A percentile compares a stretch with the other conserved stretches of the same genome.
These are phyloP conservation scores for Pyricularia sp. DNA, from an alignment of 2,329 filamentous ascomycete genomes.

Conservation along the genomic window DNA sequence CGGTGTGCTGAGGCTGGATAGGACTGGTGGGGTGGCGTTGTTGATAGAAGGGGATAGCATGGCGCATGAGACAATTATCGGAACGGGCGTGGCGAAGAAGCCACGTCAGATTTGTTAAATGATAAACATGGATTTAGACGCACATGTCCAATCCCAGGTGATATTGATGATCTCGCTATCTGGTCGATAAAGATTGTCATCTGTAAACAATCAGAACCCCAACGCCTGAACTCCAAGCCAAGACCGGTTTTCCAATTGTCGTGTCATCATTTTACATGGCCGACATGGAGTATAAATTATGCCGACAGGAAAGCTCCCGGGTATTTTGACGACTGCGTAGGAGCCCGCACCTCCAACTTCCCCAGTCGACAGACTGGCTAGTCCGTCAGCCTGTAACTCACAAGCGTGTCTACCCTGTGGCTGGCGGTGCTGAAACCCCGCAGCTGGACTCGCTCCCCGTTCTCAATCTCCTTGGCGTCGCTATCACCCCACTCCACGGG, in stretches of 20 bases:
- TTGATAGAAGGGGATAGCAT: neutral
- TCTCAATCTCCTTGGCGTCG: conserved; percentile 90
- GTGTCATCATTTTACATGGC: neutral
- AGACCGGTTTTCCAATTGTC: neutral
- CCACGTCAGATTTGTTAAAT: neutral
- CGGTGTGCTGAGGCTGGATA: neutral
- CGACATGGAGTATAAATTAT: neutral
- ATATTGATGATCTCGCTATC: neutral
- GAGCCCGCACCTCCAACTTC: neutral
- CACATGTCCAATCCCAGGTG: neutral
- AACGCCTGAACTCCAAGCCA: neutral
- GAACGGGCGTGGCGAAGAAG: neutral
- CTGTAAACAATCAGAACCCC: neutral
- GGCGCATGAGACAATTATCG: neutral
- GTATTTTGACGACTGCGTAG: neutral
- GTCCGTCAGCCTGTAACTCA: conserved; percentile 66
- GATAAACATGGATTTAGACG: neutral
- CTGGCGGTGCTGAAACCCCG: conserved; percentile 92
- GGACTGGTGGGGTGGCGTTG: neutral
- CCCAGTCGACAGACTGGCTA: conserved; percentile 6
- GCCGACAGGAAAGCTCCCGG: neutral
- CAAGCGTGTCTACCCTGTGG: conserved; percentile 86
- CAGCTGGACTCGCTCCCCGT: conserved; percentile 89
- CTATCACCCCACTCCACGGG: conserved; percentile 98
- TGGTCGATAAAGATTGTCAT: neutral